Conservation (phyloP, 2,329 filamentous ascomycete genomes). For the Spiromastix sp. region DNA sequence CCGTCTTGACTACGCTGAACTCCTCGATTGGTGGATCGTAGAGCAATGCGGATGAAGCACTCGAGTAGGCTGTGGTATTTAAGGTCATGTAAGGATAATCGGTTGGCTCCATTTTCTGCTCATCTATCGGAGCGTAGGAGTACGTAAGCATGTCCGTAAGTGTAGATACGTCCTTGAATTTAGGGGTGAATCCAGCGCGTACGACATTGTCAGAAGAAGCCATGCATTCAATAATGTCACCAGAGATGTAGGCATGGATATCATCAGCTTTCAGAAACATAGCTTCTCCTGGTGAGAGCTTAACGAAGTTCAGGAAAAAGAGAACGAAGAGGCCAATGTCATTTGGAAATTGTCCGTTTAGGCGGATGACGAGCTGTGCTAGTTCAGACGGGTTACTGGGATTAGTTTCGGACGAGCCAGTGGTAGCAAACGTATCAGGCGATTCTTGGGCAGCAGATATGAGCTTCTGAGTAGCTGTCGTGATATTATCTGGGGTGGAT, state of each 20-base stretch:
- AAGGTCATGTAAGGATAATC: conserved; percentile 81
- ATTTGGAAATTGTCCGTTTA: conserved; percentile 73
- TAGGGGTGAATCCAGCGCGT: conserved; percentile 91
- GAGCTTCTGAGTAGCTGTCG: conserved; percentile 56
- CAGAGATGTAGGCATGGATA: conserved; percentile 74
- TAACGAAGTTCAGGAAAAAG: conserved; percentile 96
- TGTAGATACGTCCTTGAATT: conserved; percentile 92
- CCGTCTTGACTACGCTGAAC: conserved; percentile 78
- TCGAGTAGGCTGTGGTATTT: conserved; percentile 72
- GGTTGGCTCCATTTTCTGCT: conserved; percentile 82
- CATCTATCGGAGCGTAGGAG: conserved; percentile 82
- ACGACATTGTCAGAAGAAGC: conserved; percentile 98
- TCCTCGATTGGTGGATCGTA: conserved; percentile 97
- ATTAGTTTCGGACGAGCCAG: conserved; percentile 23
- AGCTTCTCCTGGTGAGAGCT: conserved; percentile 76
- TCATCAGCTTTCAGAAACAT: conserved; percentile 95
- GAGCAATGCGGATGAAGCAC: conserved; percentile 58
- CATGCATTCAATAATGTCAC: conserved; percentile 98
- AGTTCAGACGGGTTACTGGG: conserved; percentile 47
- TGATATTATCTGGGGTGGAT: conserved; percentile 55
- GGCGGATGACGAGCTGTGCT: conserved; percentile 63
- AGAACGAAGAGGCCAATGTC: conserved; percentile 92
- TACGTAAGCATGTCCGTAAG: conserved; percentile 90
- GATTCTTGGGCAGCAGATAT: conserved; percentile 60
- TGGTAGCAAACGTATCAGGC: conserved; percentile 60